Conservation (phyloP, 352 stramenopile genomes). For the Pythium dissotocum region DNA sequence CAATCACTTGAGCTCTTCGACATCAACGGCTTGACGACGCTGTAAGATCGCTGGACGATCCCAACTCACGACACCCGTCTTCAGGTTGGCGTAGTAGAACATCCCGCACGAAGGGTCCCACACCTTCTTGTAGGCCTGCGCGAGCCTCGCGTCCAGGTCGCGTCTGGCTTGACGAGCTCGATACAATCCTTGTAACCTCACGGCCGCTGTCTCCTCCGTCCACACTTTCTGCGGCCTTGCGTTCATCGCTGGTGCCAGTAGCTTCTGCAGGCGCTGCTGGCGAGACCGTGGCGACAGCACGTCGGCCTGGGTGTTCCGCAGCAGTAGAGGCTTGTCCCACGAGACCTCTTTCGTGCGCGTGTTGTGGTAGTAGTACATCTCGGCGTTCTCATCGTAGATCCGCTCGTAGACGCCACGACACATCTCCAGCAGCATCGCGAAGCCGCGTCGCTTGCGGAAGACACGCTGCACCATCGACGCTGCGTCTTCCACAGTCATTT, state of each 20-base stretch:
- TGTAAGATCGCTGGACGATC: slow-evolving; percentile 38
- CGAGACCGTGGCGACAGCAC: slow-evolving; percentile 57
- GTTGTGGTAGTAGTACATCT: slow-evolving; percentile 80
- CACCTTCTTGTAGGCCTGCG: slow-evolving; percentile 57
- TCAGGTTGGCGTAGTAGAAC: slow-evolving; percentile 81
- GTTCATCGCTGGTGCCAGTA: slow-evolving; percentile 19
- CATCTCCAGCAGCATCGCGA: slow-evolving; percentile 43
- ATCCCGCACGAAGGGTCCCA: slow-evolving; percentile 42
- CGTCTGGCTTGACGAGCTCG: slow-evolving; percentile 47
- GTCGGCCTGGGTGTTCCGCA: slow-evolving; percentile 41
- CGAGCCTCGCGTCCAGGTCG: slow-evolving; percentile 38
- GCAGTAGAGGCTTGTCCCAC: slow-evolving; percentile 65
- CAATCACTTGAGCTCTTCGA: slow-evolving; percentile 26
- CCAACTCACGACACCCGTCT: slow-evolving; percentile 67
- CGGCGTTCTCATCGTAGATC: slow-evolving; percentile 58
- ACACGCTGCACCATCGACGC: slow-evolving; percentile 58
- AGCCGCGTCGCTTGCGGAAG: slow-evolving; percentile 48
- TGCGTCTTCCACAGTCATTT: slow-evolving; percentile 39
- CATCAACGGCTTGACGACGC: slow-evolving; percentile 23
- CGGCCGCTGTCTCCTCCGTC: slow-evolving; percentile 52
- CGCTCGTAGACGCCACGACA: slow-evolving; percentile 63
- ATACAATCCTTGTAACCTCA: slow-evolving; percentile 59
- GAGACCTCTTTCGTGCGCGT: slow-evolving; percentile 65
- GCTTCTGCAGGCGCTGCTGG: slow-evolving; percentile 36
- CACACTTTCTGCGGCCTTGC: slow-evolving; percentile 24